Conservation (phyloP, 768 basidiomycete species). For the Dioszegia aurantiaca region DNA sequence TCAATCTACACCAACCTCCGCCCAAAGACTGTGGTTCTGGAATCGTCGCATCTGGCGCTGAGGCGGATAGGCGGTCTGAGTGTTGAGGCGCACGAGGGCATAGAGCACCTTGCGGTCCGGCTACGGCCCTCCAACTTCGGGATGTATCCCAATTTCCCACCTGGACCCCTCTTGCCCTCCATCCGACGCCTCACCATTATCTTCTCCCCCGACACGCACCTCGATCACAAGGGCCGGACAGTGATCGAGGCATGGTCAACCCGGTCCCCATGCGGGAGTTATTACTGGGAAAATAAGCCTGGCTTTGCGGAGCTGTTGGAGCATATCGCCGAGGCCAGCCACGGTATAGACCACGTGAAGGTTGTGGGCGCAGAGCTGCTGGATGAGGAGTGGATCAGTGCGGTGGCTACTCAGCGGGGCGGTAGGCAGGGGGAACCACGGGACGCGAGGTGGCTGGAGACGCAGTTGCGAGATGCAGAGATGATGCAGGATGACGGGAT, state of each 20-base stretch:
- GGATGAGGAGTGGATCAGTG: neutral
- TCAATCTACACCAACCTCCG: neutral
- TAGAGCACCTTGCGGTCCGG: neutral
- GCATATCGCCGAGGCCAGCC: neutral
- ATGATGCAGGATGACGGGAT: too few species aligned
- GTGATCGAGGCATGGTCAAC: neutral
- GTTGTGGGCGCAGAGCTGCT: slow-evolving; percentile 1
- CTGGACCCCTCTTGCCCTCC: neutral
- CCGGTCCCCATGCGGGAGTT: too few species aligned
- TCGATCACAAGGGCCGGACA: neutral
- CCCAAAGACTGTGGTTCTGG: neutral
- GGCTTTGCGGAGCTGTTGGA: neutral
- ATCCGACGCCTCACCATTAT: neutral
- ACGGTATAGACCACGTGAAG: neutral
- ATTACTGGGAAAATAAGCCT: neutral
- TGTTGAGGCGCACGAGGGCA: neutral
- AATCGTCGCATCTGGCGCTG: neutral
- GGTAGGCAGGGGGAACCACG: neutral
- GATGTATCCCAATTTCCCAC: neutral
- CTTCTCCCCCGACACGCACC: neutral
- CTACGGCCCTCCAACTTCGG: neutral
- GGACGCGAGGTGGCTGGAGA: too few species aligned
- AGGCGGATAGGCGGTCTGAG: neutral
- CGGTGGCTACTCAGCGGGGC: neutral
- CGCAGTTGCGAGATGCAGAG: too few species aligned